Evolutionary conservation across 768 basidiomycete genomes (phyloP), one percentile per base, ranked within the genome.

Genomic region (Leccinum fibrillosum): DNA sequence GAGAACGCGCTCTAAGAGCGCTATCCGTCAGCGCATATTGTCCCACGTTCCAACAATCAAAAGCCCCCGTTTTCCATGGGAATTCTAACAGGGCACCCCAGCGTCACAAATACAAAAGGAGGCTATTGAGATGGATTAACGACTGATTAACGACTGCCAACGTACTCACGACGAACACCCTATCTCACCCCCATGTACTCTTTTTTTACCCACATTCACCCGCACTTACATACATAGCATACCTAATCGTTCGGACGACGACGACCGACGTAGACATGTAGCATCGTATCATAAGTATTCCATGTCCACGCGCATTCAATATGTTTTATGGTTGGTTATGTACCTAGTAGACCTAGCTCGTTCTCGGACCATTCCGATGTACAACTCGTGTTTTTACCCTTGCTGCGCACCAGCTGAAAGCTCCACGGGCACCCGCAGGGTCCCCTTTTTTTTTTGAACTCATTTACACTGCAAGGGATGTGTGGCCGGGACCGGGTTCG

Each of bases 1-100:
- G 77, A 81, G 63, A 73, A 80, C 59, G 78, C 79, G 56, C 73
- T 83, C 55, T 79, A 59, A 57, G 25, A 10, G 32, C 49, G 39
- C 44, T 21, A 34, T 37, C 44, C 15, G 37, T 39, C 37, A n/a
- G 37, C 37, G 37, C 37, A n/a, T n/a, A n/a, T n/a, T 0, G 37
- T 17, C 3, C 37, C 17, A n/a, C 8, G 17, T 9, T n/a, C 15
- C 37, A 39, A 9, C 37, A 39, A 39, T 15, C 37, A 39, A 39
- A 39, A 39, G 37, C 37, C 37, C 37, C 32, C 11, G 34, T 13
- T 35, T 35, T 13, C 34, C 13, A 35, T 13, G 34, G 12, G 34
- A 13, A 35, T 35, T 35, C 34, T n/a, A 4, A 37, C n/a, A 39
- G 17, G 37, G 37, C 37, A 39, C 17, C 37, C 8, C 7, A 39